Evolutionary conservation across 116 monocot genomes (phyloP), one percentile per base, ranked within the genome.

Genomic region (Zostera marina): DNA sequence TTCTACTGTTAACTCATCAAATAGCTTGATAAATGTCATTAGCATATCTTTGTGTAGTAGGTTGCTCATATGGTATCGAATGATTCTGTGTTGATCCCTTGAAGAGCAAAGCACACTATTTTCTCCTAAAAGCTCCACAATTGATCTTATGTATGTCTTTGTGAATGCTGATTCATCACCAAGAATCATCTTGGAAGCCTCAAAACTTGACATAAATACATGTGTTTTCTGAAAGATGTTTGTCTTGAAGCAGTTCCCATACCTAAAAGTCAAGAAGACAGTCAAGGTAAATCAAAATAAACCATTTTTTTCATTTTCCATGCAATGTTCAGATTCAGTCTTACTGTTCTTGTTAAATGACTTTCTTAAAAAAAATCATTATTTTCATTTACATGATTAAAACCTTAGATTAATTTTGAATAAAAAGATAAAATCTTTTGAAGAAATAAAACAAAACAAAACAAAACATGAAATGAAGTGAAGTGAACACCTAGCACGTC

Each of bases 191-290:
- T 72, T 79, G 3, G 77, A 79, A n/a, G 74, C 63, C 19, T 72
- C 59, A 19, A 53, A 56, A 12, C 69, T 74, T 2, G 83, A 83
- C 1, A 80, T 64, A 44, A 88, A 88, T 17, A 88, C 77, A 62
- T 83, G 82, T 11, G 72, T 82, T 10, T 72, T 66, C 13, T 74
- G 74, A 47, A 83, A 79, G 39, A 88, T 74, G 48, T 22, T 77
- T 21, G 88, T 83, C 46, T 64, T 82, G 64, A 88, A 88, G 53
- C 82, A 83, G 42, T 76, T 70, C 45, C 88, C 88, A 47, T 80
- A 79, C 61, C 83, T 88, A 60, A 21, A 15, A 57, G 9, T 26
- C 23, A 60, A 4, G n/a, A 47, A 15, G 11, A 51, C 48, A 47
- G 52, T 32, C 1, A 41, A 4, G n/a, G 41, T 8, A 3, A 3